Evolutionary conservation across 2,329 filamentous ascomycete species (phyloP), one percentile per base, ranked within the genome.

Genomic region (Pseudopithomyces maydicus): DNA sequence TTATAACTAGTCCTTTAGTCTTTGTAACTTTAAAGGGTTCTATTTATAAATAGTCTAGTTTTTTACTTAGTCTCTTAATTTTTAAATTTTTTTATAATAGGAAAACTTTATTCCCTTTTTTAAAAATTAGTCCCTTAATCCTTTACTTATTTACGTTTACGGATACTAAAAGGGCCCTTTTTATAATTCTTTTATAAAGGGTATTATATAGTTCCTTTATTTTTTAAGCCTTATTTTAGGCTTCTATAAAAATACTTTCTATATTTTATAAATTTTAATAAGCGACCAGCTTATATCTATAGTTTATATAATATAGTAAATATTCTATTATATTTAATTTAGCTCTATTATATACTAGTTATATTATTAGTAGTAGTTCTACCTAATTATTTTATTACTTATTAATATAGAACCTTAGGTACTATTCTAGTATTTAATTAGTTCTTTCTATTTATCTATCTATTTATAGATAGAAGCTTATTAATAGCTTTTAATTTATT

Each of bases 51-150:
- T 42, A 38, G 41, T 51, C 12, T 29, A 51, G 47, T 29, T 51
- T 51, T 14, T 51, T 42, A 15, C 20, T 38, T 20, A n/a, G 17
- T 26, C 20, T 26, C 23, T 49, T 49, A 5, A 19, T 49, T 42
- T 50, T 50, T 32, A 29, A 20, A 41, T 51, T 41, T 51, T 51
- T 41, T 14, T 41, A 42, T 42, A 51, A 51, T 41, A 51, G 47
- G 8, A 51, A 51, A 41, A 42, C 47, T 51, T 51, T 51, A 42
- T 51, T 12, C 22, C 22, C n/a, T 15, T 32, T 51, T 14, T 41
- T 51, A 55, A 55, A 17, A 22, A 15, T 55, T 55, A 46, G 53
- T 55, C 45, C 17, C 29, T 50, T 51, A 55, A 55, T 46, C 7
- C 26, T 35, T 46, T 46, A 29, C 15, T 46, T 46, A 46, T 46